Percentiles rank a stretch among this genome's conserved stretches.
phyloP scores from a whole-genome alignment of 768 basidiomycete species.

The Terana coerulea region DNA sequence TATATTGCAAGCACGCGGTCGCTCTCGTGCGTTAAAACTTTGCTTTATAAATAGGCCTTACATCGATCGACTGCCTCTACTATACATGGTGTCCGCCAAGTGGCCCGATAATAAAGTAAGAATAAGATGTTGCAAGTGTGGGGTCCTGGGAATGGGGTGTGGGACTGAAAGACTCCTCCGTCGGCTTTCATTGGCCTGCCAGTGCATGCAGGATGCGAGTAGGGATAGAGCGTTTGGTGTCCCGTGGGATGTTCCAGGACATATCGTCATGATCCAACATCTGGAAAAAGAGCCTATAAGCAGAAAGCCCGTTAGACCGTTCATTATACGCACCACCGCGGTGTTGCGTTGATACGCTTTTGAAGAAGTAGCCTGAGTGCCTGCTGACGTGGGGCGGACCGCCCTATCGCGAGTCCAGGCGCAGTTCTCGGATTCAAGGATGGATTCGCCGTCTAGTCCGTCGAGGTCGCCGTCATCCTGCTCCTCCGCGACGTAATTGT shows the following conservation, averaged over 20 bases:
- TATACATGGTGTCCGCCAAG: too few species aligned
- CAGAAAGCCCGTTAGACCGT: neutral
- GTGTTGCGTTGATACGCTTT: neutral
- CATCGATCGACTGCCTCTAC: too few species aligned
- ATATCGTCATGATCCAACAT: slow-evolving; percentile 16
- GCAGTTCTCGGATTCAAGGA: neutral
- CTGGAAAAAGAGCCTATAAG: neutral
- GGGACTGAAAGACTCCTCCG: too few species aligned
- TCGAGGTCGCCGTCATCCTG: neutral
- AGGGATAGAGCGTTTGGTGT: slow-evolving; percentile 8
- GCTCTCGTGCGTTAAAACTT: too few species aligned
- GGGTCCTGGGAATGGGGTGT: too few species aligned
- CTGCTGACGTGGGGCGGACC: neutral
- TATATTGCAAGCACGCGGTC: too few species aligned
- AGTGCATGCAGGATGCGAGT: slow-evolving; percentile 12
- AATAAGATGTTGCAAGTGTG: too few species aligned
- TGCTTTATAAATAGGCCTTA: too few species aligned
- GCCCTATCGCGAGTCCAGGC: neutral
- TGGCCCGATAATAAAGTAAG: too few species aligned
- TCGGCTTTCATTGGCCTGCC: slow-evolving; percentile 13
- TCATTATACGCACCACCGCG: neutral
- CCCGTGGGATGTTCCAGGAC: slow-evolving; percentile 11
- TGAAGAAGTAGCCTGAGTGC: neutral
- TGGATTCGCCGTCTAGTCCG: neutral
- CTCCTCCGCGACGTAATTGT: slow-evolving; percentile 12